Evolutionary conservation across 352 stramenopile species (phyloP).

Genomic region (Globisporangium acanthophoron): DNA sequence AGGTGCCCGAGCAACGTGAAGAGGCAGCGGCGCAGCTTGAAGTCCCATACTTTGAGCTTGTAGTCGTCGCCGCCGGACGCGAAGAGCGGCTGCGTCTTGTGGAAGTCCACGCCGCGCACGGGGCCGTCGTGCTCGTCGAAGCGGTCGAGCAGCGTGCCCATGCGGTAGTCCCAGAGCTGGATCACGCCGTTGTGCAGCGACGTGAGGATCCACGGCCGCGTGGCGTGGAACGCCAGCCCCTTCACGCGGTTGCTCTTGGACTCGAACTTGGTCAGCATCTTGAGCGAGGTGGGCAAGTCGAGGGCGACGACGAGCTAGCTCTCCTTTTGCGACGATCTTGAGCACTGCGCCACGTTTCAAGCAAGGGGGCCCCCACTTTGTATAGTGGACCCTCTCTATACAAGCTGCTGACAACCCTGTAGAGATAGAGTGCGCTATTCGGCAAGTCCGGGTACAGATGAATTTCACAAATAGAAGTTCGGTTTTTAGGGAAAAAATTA

Average conservation of each 20-base stretch:
- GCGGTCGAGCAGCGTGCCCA: conserved; percentile 98
- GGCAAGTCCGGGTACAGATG: too few relatives aligned
- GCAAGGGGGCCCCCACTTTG: too few relatives aligned
- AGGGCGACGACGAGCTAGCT: too few relatives aligned
- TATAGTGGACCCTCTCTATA: too few relatives aligned
- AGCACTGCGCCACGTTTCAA: too few relatives aligned
- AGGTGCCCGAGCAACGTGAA: conserved; percentile 99
- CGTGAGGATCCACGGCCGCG: conserved; percentile 98
- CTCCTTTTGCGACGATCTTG: too few relatives aligned
- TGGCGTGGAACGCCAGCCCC: conserved; percentile 98
- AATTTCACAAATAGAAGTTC: too few relatives aligned
- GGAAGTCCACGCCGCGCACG: conserved; percentile 98
- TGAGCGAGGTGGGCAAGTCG: background rate
- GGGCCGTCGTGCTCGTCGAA: conserved; percentile 99
- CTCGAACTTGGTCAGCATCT: conserved; percentile 99
- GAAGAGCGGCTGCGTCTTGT: conserved; percentile 97
- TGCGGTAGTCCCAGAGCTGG: conserved; percentile 99
- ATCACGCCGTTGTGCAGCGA: conserved; percentile 99
- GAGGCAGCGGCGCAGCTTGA: conserved; percentile 97
- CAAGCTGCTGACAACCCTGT: too few relatives aligned
- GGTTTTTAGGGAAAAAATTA: too few relatives aligned
- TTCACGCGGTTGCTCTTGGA: conserved; percentile 99
- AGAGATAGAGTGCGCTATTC: too few relatives aligned
- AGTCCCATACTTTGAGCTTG: conserved; percentile 99
- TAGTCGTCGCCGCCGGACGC: conserved; percentile 99